Base-by-base conservation (phyloP, 495 filamentous ascomycete genomes). In the Aspergillus sparsus region DNA sequence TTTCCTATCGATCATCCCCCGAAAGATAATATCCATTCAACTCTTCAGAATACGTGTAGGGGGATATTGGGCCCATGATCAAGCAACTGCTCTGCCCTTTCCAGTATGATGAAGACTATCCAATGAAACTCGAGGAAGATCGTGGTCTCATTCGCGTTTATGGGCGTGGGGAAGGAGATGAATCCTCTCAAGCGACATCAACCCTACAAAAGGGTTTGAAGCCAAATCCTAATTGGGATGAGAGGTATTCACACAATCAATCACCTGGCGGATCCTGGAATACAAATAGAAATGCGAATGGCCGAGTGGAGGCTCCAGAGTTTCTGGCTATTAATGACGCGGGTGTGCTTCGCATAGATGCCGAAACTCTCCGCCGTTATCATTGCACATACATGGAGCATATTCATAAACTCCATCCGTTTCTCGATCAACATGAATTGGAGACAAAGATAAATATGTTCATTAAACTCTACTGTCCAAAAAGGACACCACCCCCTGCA, bases 381-480 rank as follows among this genome's bases (percentile, higher is more conserved):
- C 81, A 88, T 39, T 65, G 82, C 13, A 89, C 86, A 70, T 98
- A 91, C 69, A 74, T 92, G 66, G 71, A 86, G 5, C 82, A 95
- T 67, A 88, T 98, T 41, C 89, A 96, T 64, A 89, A 85, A 55
- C 84, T 98, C 69, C 94, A 98, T 70, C 94, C 94, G 11, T 92
- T 98, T 67, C 80, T 98, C 39, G 78, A 88, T 62, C 77, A 80
- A 49, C 64, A 66, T 6, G 73, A 74, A 13, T 66, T 89, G 13
- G 66, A 69, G 2, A 65, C 70, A 27, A 80, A 82, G 66, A 71
- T 86, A 10, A 73, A 81, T n/a, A 64, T 62, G 5, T 90, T 91
- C 62, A 74, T 81, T 32, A 53, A 65, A 13, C 55, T 57, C 32
- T 77, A 80, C 56, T 78, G 74, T 44, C 68, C 68, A 12, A 55